phyloP scores from a whole-genome alignment of 2,329 filamentous ascomycete genomes.

The Akanthomyces muscarius region DNA sequence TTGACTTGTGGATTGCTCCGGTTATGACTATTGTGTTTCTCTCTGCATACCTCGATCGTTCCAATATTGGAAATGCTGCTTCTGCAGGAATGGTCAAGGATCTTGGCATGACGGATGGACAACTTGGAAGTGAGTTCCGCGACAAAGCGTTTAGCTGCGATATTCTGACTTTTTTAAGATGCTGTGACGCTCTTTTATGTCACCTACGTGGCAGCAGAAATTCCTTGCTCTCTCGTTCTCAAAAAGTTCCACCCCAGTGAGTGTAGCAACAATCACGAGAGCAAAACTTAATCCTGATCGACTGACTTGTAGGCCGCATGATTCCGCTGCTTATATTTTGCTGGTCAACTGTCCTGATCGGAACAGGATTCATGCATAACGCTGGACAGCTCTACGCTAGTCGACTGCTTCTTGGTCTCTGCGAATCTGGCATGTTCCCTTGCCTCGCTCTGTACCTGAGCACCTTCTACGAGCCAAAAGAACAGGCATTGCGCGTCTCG shows the following conservation, averaged over 20 bases:
- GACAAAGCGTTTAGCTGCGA: no score
- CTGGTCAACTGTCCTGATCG: constrained; percentile 21
- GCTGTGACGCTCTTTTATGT: constrained; percentile 28
- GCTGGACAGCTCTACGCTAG: constrained; percentile 20
- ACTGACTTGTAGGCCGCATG: no score
- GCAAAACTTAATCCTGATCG: no score
- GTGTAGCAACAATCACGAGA: neutral
- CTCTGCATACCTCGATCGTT: no score
- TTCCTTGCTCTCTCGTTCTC: constrained; percentile 29
- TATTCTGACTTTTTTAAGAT: constrained; percentile 6
- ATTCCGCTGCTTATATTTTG: no score
- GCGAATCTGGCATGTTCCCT: constrained; percentile 18
- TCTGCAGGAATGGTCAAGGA: no score
- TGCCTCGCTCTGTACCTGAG: constrained; percentile 17
- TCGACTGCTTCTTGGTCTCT: constrained; percentile 15
- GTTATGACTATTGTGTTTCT: constrained; percentile 19
- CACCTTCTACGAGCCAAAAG: constrained; percentile 16
- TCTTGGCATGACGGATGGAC: no score
- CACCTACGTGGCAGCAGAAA: constrained; percentile 27
- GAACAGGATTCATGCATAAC: constrained; percentile 25
- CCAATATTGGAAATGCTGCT: no score
- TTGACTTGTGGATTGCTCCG: constrained; percentile 29
- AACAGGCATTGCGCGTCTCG: constrained; percentile 25
- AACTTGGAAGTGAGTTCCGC: no score
- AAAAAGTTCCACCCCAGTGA: constrained; percentile 28